Base-by-base conservation (phyloP, 139 green algal species). In the Volvox africanus region DNA sequence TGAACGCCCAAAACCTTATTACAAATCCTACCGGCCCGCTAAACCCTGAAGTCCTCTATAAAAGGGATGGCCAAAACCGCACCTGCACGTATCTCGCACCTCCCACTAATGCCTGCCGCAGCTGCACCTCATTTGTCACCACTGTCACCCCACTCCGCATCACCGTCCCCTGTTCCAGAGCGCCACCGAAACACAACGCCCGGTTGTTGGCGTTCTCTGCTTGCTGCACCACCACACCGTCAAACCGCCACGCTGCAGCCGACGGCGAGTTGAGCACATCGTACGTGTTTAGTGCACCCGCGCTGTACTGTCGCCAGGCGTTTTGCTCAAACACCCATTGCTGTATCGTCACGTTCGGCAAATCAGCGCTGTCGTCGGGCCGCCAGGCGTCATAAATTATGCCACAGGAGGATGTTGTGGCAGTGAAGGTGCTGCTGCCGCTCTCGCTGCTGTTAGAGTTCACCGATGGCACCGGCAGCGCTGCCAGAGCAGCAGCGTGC, bases 21-120 rank as follows among this genome's bases (percentile, higher is more conserved):
- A 55, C 5, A 55, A 55, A 14, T 9, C 44, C 9, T 55, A 14
- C 44, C 44, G 5, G 9, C 44, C 44, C 44, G 44, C 44, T 55
- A 55, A 55, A 9, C 44, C 44, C 44, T 55, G 9, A 55, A 5
- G 9, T 55, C 44, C 44, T 55, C 44, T 55, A 55, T 14, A 55
- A 55, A 14, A 9, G 5, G 44, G 44, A 55, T 55, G 44, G 44
- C 22, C 14, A 75, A 75, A 75, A 75, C 36, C 79, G 24, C 50
- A 89, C 83, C 83, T 89, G 83, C 32, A 89, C 75, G 65, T 81
- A 89, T 14, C 83, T 33, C 36, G 26, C 36, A 17, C 35, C 67
- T 3, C 26, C 1, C 24, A 37, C 83, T 35, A 89, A 68, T 35
- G 83, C 83, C 61, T 36, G 35, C 12, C 83, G 33, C 83, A 89